phyloP scores from a whole-genome alignment of 352 stramenopile genomes.

The Phytophthora capsici region DNA sequence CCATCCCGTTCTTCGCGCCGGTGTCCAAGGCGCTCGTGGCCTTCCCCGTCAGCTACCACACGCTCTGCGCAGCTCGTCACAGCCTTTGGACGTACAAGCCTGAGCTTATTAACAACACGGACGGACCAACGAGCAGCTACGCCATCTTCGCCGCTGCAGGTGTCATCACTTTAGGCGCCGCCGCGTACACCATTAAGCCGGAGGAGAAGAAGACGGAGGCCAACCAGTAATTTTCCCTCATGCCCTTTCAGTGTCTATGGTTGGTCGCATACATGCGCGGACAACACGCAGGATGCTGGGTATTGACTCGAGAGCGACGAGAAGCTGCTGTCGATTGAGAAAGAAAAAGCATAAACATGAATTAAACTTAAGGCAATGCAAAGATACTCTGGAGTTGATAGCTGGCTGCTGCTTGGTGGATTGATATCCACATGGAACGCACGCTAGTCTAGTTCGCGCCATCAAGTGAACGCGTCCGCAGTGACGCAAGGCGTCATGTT shows the following conservation, averaged over 20 bases:
- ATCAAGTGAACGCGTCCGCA: conserved; percentile 10
- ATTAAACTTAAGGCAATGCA: conserved; percentile 28
- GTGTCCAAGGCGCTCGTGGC: conserved; percentile 93
- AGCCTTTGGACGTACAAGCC: conserved; percentile 93
- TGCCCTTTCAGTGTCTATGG: conserved; percentile 7
- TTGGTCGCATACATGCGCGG: conserved; percentile 2
- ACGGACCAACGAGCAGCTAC: conserved; percentile 55
- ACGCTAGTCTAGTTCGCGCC: conserved; percentile 20
- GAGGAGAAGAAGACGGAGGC: conserved; percentile 20
- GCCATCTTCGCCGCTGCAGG: conserved; percentile 58
- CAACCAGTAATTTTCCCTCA: conserved; percentile 15
- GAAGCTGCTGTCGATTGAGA: too few relatives aligned
- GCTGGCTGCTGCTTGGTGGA: conserved; percentile 1
- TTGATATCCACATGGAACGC: conserved; percentile 8
- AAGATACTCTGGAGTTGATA: neutral
- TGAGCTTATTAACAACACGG: conserved; percentile 81
- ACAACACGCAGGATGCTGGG: conserved; percentile 13
- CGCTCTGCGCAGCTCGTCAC: conserved; percentile 89
- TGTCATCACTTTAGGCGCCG: conserved; percentile 52
- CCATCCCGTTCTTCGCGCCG: conserved; percentile 73
- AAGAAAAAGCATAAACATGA: conserved; percentile 25
- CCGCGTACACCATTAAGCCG: conserved; percentile 61
- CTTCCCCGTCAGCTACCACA: conserved; percentile 96
- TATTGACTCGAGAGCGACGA: too few relatives aligned
- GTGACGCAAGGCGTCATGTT: conserved; percentile 8